phyloP scores from a whole-genome alignment of 2,329 filamentous ascomycete species.

The Lasiodiplodia theobromae region DNA sequence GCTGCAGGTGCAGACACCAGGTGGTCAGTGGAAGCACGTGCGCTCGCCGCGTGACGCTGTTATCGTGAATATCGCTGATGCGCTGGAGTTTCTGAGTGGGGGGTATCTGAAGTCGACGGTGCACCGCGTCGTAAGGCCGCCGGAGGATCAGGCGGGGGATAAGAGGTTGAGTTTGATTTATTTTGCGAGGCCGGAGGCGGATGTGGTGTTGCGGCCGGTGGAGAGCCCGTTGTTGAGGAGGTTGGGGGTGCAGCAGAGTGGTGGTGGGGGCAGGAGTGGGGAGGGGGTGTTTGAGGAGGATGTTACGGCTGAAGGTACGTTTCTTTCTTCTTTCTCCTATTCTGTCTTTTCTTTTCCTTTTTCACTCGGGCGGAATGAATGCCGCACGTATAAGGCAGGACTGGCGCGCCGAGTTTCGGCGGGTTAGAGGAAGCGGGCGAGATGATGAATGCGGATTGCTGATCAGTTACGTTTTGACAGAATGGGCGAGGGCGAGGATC shows the following conservation, averaged over 20 bases:
- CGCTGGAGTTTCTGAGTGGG: constrained; percentile 44
- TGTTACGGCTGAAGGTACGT: constrained; percentile 12
- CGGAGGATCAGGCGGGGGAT: constrained; percentile 45
- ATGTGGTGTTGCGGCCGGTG: constrained; percentile 47
- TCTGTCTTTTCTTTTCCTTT: not conserved
- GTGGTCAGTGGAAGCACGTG: constrained; percentile 56
- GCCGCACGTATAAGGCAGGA: not conserved
- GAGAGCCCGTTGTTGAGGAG: constrained; percentile 38
- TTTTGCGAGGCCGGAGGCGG: constrained; percentile 49
- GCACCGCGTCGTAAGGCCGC: constrained; percentile 42
- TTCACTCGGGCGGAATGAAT: not conserved
- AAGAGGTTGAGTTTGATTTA: constrained; percentile 51
- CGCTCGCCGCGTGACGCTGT: constrained; percentile 55
- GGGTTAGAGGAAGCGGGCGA: not conserved
- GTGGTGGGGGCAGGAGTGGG: not conserved
- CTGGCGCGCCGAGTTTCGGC: not conserved
- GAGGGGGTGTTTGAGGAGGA: not conserved
- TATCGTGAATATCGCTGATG: constrained; percentile 59
- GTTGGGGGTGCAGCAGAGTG: constrained; percentile 32
- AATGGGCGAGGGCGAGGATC: constrained; percentile 9
- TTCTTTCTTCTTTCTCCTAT: too few relatives aligned
- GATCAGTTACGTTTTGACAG: not conserved
- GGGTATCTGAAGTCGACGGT: constrained; percentile 44
- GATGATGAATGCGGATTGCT: not conserved
- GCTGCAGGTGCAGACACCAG: constrained; percentile 54